Conservation (phyloP, 495 filamentous ascomycete species). For the Talaromyces proteolyticus region DNA sequence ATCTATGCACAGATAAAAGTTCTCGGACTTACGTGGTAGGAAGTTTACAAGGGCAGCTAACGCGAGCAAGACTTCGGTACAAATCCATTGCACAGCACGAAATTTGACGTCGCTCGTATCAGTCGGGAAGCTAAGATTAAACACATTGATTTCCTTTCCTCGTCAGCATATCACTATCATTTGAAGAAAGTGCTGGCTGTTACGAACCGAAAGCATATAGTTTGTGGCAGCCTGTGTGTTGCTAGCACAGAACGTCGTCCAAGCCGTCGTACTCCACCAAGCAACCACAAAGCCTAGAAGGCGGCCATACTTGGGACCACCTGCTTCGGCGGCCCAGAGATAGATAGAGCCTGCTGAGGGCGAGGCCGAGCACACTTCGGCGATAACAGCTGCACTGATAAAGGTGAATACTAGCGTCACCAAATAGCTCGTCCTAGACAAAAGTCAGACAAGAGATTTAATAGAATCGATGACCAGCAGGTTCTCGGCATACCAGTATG, state of each 20-base stretch:
- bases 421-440: constrained; percentile 53
- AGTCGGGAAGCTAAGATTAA: constrained; percentile 41
- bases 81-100: constrained; percentile 51
- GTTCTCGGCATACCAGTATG: constrained; percentile 49
- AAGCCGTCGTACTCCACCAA: constrained; percentile 56
- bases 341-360: constrained; percentile 53
- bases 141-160: constrained; percentile 45
- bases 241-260: constrained; percentile 52
- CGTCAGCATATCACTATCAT: background rate
- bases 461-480: no score
- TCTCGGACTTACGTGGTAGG: constrained; percentile 36
- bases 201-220: constrained; percentile 46
- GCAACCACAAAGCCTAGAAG: constrained; percentile 50
- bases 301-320: constrained; percentile 45
- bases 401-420: constrained; percentile 51
- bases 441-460: no score
- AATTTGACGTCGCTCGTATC: constrained; percentile 44
- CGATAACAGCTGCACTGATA: constrained; percentile 51
- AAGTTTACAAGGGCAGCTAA: constrained; percentile 39
- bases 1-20: no score
- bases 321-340: constrained; percentile 51
- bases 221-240: constrained; percentile 49
- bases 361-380: constrained; percentile 50
- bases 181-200: background rate
- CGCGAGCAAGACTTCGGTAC: constrained; percentile 42